Evolutionary conservation across 495 filamentous ascomycete species (phyloP).

Genomic region (Geopyxis carbonaria): DNA sequence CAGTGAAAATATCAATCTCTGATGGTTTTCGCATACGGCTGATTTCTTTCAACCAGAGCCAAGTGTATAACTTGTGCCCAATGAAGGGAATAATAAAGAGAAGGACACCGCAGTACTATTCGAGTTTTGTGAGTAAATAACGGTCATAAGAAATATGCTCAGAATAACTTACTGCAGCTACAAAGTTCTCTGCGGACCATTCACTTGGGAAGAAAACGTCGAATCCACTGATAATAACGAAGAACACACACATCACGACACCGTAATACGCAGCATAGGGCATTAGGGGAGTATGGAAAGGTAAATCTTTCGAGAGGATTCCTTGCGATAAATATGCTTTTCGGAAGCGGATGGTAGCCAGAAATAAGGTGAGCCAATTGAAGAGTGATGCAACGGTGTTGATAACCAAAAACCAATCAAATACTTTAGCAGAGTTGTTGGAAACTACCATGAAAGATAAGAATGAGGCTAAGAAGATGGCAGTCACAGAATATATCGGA

Average conservation of each 20-base stretch:
- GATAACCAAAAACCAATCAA: slow-evolving; percentile 23
- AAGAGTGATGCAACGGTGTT: slow-evolving; percentile 18
- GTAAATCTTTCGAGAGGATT: slow-evolving; percentile 11
- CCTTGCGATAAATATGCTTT: slow-evolving; percentile 16
- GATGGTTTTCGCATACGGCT: slow-evolving; percentile 32
- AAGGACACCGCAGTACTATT: slow-evolving; percentile 42
- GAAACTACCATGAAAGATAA: slow-evolving; percentile 11
- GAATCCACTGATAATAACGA: slow-evolving; percentile 20
- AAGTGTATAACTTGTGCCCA: slow-evolving; percentile 37
- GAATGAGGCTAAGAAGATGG: slow-evolving; percentile 7
- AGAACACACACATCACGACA: slow-evolving; percentile 12
- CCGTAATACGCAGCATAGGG: slow-evolving; percentile 22
- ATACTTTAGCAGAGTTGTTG: slow-evolving; percentile 17
- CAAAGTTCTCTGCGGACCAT: slow-evolving; percentile 9
- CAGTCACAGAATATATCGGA: slow-evolving; percentile 21
- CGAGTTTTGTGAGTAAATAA: too few relatives aligned
- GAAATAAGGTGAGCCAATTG: slow-evolving; percentile 20
- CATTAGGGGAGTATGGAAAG: slow-evolving; percentile 14
- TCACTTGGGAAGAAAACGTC: slow-evolving; percentile 18
- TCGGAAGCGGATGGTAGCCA: slow-evolving; percentile 19
- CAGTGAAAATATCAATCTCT: slow-evolving; percentile 44
- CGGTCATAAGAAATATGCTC: not conserved
- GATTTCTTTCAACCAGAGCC: slow-evolving; percentile 5
- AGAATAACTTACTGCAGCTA: slow-evolving; percentile 11
- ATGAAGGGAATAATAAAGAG: slow-evolving; percentile 40